phyloP scores from a whole-genome alignment of 2,329 filamentous ascomycete genomes.

The Dissoconium aciculare region DNA sequence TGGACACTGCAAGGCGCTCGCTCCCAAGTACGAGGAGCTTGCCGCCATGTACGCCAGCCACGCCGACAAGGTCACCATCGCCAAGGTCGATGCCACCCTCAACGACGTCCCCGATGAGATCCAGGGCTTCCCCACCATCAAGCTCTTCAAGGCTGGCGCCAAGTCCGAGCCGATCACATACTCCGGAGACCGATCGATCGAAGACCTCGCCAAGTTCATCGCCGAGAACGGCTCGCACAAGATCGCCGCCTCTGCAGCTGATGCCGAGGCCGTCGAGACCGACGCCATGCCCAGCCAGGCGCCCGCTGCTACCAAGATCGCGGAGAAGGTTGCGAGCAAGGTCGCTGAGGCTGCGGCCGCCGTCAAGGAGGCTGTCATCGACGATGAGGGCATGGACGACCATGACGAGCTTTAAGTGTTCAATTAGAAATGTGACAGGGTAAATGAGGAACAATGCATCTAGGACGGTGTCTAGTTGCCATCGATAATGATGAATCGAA shows the following conservation, averaged over 20 bases:
- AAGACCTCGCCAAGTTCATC: constrained; percentile 85
- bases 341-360: constrained; percentile 25
- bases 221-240: constrained; percentile 89
- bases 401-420: constrained; percentile 66
- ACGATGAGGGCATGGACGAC: constrained; percentile 24
- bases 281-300: constrained; percentile 34
- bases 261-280: constrained; percentile 29
- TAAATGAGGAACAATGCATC: too few species aligned
- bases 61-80: constrained; percentile 45
- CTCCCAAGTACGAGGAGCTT: constrained; percentile 53
- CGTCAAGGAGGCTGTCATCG: constrained; percentile 21
- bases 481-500: too few species aligned
- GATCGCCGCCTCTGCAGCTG: constrained; percentile 51
- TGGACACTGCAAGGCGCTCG: constrained; percentile 54
- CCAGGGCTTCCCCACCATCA: constrained; percentile 97
- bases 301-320: constrained; percentile 28
- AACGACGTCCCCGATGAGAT: constrained; percentile 98
- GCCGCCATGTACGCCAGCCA: constrained; percentile 40
- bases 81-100: constrained; percentile 86
- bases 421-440: neutral
- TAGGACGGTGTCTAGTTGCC: too few species aligned
- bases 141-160: constrained; percentile 81
- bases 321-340: constrained; percentile 16
- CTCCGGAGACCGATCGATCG: constrained; percentile 70
- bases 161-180: constrained; percentile 81